Conservation (phyloP, 345 rosid genomes). For the Citrus sinensis region DVS_A1.0 CM039162.1:2438501-2439000, state of each 20-base stretch:
- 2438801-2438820: slow-evolving; percentile 82
- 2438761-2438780: slow-evolving; percentile 96
- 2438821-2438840: slow-evolving; percentile 76
- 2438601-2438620: neutral
- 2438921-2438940: neutral
- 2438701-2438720: neutral
- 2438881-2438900: neutral
- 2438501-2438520: neutral
- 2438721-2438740: slow-evolving; percentile 50
- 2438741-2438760: slow-evolving; percentile 81
- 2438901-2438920: neutral
- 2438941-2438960: neutral
- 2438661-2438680: neutral
- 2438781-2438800: slow-evolving; percentile 86
- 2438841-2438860: slow-evolving; percentile 11
- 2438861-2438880: neutral
- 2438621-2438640: neutral
- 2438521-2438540: neutral
- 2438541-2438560: neutral
- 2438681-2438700: neutral
- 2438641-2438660: neutral
- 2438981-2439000: neutral
- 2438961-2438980: neutral
- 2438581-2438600: no score
- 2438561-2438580: neutral